Evolutionary conservation across 1,284 basidiomycete genomes (phyloP).

Genomic region (Rhizoctonia solani): DNA sequence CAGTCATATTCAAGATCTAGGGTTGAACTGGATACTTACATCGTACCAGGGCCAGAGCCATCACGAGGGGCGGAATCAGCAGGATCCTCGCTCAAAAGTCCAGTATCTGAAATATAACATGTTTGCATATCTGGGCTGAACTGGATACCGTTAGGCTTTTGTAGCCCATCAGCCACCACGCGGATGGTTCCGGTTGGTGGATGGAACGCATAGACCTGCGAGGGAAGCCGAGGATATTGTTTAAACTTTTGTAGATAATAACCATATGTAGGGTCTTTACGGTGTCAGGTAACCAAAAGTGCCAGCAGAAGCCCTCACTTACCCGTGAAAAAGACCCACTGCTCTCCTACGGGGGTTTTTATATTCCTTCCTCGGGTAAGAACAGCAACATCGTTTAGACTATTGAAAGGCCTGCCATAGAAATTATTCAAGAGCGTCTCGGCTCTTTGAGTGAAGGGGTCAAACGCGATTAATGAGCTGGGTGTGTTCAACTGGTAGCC

Average conservation of each 20-base stretch:
- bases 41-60: slow-evolving; percentile 65
- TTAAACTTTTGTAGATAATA: slow-evolving; percentile 64
- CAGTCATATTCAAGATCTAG: neutral
- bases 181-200: slow-evolving; percentile 63
- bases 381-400: slow-evolving; percentile 69
- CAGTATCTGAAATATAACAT: slow-evolving; percentile 63
- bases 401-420: slow-evolving; percentile 76
- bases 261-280: slow-evolving; percentile 51
- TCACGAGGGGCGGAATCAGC: slow-evolving; percentile 57
- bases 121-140: slow-evolving; percentile 69
- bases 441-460: neutral
- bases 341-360: slow-evolving; percentile 42
- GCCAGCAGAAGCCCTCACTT: slow-evolving; percentile 41
- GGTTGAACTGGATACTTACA: slow-evolving; percentile 56
- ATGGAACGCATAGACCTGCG: slow-evolving; percentile 75
- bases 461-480: slow-evolving; percentile 1
- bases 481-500: slow-evolving; percentile 16
- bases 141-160: slow-evolving; percentile 66
- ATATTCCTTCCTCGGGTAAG: slow-evolving; percentile 64
- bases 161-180: slow-evolving; percentile 71
- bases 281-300: neutral
- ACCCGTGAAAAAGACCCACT: slow-evolving; percentile 69
- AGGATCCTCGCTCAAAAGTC: slow-evolving; percentile 26
- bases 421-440: slow-evolving; percentile 66
- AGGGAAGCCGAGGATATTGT: slow-evolving; percentile 63